Evolutionary conservation across 2,329 filamentous ascomycete species (phyloP).

Genomic region (Colletotrichum tabaci): DNA sequence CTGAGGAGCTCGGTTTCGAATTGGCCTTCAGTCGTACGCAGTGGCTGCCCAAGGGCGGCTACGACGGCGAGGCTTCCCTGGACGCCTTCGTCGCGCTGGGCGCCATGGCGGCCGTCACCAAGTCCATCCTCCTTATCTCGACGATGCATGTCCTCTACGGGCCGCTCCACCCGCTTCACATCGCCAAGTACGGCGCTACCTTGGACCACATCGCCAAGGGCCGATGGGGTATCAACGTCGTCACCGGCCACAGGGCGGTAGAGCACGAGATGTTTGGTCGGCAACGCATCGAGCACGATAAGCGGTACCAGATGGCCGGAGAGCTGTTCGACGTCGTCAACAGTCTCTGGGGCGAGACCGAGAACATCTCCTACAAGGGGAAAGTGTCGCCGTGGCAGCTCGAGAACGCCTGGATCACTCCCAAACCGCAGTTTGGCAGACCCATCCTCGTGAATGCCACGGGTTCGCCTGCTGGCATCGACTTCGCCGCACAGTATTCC

Average conservation of each 20-base stretch:
- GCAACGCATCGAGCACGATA: no score
- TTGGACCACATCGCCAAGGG: constrained; percentile 22
- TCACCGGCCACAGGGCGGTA: no score
- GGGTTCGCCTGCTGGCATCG: constrained; percentile 15
- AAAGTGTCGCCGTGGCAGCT: not conserved
- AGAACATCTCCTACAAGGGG: constrained; percentile 72
- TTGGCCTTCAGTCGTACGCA: constrained; percentile 23
- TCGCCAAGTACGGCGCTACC: constrained; percentile 25
- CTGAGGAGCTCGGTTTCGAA: constrained; percentile 18
- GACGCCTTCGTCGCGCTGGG: constrained; percentile 18
- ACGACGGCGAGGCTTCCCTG: constrained; percentile 23
- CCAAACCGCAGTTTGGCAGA: constrained; percentile 15
- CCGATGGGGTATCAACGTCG: constrained; percentile 1
- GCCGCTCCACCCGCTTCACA: constrained; percentile 18
- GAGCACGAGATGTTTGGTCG: no score
- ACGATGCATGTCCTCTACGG: no score
- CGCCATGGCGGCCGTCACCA: constrained; percentile 8
- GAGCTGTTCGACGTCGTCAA: constrained; percentile 80
- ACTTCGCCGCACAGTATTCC: constrained; percentile 25
- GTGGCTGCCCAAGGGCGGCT: constrained; percentile 25
- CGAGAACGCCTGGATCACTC: constrained; percentile 23
- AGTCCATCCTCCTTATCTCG: no score
- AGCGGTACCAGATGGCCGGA: constrained; percentile 11
- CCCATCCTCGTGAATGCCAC: constrained; percentile 10
- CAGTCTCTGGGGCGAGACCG: constrained; percentile 85